Percentiles rank a stretch among this genome's conserved stretches.
Conservation (phyloP, 306 rosid genomes). For the Fragaria iinumae region DNA sequence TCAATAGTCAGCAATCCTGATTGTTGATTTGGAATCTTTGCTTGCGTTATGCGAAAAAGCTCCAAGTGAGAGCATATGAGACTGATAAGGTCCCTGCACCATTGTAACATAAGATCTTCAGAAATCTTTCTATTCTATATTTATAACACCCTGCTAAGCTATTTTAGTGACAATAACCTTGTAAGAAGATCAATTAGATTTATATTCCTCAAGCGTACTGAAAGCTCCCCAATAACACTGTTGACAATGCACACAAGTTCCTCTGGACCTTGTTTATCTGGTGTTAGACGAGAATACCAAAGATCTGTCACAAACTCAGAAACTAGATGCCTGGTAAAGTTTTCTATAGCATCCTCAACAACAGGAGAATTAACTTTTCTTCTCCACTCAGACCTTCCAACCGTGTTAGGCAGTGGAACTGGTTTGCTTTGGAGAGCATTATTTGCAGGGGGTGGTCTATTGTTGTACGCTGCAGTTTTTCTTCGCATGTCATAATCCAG, state of each 20-base stretch:
- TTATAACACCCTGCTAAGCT: constrained; percentile 13
- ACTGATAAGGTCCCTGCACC: constrained; percentile 83
- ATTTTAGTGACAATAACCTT: constrained; percentile 53
- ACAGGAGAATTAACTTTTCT: constrained; percentile 84
- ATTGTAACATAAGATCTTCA: constrained; percentile 35
- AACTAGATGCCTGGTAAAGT: constrained; percentile 74
- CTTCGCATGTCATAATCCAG: constrained; percentile 84
- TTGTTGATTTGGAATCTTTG: constrained; percentile 60
- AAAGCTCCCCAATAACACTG: constrained; percentile 79
- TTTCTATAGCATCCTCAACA: constrained; percentile 89
- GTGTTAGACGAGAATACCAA: constrained; percentile 92
- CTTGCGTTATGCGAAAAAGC: constrained; percentile 73
- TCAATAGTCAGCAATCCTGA: constrained; percentile 53
- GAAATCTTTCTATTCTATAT: constrained; percentile 26
- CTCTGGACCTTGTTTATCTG: constrained; percentile 91
- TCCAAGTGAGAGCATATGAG: constrained; percentile 86
- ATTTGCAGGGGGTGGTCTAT: constrained; percentile 48
- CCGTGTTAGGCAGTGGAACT: constrained; percentile 41
- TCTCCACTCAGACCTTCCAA: constrained; percentile 76
- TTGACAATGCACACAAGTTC: constrained; percentile 71
- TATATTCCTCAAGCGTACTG: constrained; percentile 82
- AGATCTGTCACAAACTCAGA: constrained; percentile 94
- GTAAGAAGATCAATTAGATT: constrained; percentile 87
- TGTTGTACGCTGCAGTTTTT: constrained; percentile 79
- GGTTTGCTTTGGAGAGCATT: constrained; percentile 55